Evolutionary conservation across 2,329 filamentous ascomycete genomes (phyloP).

Genomic region (Aspergillus udagawae): DNA sequence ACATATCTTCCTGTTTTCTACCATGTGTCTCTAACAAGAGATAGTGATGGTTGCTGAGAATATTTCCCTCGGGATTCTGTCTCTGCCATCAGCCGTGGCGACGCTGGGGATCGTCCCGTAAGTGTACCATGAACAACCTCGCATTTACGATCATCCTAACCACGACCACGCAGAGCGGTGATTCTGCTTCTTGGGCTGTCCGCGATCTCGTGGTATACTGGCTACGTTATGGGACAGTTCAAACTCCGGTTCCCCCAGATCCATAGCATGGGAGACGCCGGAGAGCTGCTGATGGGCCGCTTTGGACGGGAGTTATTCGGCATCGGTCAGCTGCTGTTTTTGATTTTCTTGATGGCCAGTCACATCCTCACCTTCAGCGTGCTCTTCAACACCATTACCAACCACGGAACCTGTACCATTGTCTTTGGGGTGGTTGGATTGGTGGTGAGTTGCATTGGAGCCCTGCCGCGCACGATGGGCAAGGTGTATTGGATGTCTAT

Average conservation of each 20-base stretch:
- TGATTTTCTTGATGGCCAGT: slow-evolving; percentile 67
- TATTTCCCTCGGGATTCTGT: slow-evolving; percentile 55
- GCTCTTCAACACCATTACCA: slow-evolving; percentile 61
- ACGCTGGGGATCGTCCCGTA: slow-evolving; percentile 53
- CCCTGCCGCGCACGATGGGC: slow-evolving; percentile 59
- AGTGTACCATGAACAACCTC: slow-evolving; percentile 11
- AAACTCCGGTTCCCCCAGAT: slow-evolving; percentile 55
- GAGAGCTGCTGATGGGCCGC: slow-evolving; percentile 58
- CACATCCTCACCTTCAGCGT: slow-evolving; percentile 67
- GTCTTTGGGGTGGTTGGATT: slow-evolving; percentile 59
- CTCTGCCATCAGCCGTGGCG: slow-evolving; percentile 52
- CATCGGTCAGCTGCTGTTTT: slow-evolving; percentile 57
- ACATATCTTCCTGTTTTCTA: neutral
- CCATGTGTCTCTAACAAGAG: neutral
- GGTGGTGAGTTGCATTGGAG: slow-evolving; percentile 55
- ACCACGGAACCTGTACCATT: slow-evolving; percentile 60
- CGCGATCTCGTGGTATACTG: slow-evolving; percentile 55
- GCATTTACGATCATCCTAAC: neutral
- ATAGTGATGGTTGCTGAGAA: slow-evolving; percentile 57
- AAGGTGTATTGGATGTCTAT: slow-evolving; percentile 60
- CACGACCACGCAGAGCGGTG: slow-evolving; percentile 36
- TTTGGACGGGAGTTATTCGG: slow-evolving; percentile 61
- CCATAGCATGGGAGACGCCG: slow-evolving; percentile 65
- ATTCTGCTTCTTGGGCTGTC: slow-evolving; percentile 53
- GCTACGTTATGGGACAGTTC: slow-evolving; percentile 58